Percentiles rank a stretch among this genome's conserved stretches.
Conservation (phyloP, 2,329 filamentous ascomycete species). For the Fusarium sp. region DNA sequence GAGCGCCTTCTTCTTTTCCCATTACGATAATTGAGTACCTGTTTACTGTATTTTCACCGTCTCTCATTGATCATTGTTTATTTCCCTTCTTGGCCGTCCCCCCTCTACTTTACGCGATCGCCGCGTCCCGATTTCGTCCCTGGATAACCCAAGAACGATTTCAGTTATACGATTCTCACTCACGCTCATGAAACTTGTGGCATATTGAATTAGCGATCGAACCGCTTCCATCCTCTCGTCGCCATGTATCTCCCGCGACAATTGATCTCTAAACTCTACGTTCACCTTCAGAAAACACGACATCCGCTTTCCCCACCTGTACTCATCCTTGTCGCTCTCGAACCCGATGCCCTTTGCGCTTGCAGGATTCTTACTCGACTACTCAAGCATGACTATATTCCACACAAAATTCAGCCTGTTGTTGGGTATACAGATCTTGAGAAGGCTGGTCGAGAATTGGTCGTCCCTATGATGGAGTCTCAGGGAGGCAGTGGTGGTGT, state of each 20-base stretch:
- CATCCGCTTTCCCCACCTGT: conserved; percentile 93
- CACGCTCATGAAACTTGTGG: conserved; percentile 46
- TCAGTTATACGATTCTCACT: conserved; percentile 11
- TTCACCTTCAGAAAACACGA: conserved; percentile 85
- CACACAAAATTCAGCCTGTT: conserved; percentile 96
- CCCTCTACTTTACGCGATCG: conserved; percentile 39
- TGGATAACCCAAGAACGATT: conserved; percentile 15
- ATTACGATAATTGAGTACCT: not conserved
- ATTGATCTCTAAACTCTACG: conserved; percentile 91
- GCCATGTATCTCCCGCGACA: conserved; percentile 94
- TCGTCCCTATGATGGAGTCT: conserved; percentile 86
- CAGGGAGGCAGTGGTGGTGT: conserved; percentile 88
- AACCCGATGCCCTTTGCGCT: conserved; percentile 94
- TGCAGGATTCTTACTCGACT: conserved; percentile 93
- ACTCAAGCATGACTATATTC: conserved; percentile 97
- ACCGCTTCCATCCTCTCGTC: conserved; percentile 21
- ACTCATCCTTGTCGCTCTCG: conserved; percentile 90
- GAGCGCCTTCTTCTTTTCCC: not conserved
- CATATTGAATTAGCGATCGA: conserved; percentile 28
- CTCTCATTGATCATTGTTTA: not conserved
- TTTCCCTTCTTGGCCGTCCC: not conserved
- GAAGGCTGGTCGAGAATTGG: conserved; percentile 80
- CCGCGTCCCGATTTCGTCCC: conserved; percentile 32
- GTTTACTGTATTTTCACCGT: not conserved
- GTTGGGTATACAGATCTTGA: conserved; percentile 92